These are phyloP conservation scores for Melocanna baccifera DNA, from an alignment of 176 grass and related monocot species.

Conservation along the genomic window DNA sequence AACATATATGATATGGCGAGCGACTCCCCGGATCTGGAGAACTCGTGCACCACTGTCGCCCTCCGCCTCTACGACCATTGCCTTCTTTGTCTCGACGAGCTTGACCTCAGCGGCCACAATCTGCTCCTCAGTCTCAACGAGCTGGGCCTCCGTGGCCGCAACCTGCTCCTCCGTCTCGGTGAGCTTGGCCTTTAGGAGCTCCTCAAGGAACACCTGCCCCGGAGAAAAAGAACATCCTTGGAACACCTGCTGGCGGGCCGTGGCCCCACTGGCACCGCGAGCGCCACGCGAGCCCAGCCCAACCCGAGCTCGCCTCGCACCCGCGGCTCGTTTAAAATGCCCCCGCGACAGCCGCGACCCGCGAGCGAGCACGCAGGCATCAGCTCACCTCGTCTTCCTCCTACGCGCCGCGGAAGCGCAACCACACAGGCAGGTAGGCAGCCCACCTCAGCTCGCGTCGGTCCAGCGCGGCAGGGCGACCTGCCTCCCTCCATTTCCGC, in stretches of 20 bases:
- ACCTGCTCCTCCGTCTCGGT: too few relatives aligned
- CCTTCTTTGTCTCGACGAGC: too few relatives aligned
- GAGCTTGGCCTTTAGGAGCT: too few relatives aligned
- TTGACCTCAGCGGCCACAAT: too few relatives aligned
- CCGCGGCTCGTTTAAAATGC: neutral
- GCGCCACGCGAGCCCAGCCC: conserved; percentile 20
- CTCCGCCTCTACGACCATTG: too few relatives aligned
- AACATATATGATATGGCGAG: too few relatives aligned
- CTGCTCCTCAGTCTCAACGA: too few relatives aligned
- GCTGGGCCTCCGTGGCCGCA: too few relatives aligned
- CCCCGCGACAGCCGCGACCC: neutral
- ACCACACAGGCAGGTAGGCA: neutral
- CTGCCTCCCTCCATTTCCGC: too few relatives aligned
- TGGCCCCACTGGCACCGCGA: neutral
- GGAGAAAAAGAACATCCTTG: neutral
- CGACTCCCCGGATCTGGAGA: too few relatives aligned
- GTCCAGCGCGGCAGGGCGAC: conserved; percentile 54
- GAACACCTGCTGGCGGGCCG: neutral
- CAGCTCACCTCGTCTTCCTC: conserved; percentile 2
- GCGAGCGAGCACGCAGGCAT: neutral
- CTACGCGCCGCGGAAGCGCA: neutral
- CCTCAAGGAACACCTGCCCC: too few relatives aligned
- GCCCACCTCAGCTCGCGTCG: neutral
- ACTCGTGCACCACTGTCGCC: too few relatives aligned
- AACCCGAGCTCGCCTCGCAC: neutral